Evolutionary conservation across 2,329 filamentous ascomycete genomes (phyloP), one percentile per base, ranked within the genome.

Genomic region (Colletotrichum siamense): DNA sequence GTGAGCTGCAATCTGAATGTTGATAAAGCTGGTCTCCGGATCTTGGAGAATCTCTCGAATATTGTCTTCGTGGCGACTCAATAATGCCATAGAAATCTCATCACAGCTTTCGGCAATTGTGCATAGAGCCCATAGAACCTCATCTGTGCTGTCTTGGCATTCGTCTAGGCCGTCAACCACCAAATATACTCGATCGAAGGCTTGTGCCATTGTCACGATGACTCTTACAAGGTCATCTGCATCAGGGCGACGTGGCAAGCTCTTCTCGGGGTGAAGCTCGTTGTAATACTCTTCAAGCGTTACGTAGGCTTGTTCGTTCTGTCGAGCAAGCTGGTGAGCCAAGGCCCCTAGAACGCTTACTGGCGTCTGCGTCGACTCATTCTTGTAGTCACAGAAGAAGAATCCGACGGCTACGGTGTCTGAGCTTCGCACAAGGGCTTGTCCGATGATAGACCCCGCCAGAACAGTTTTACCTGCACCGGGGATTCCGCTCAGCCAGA

Each of bases 311-410:
- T 34, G 15, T 18, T 66, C 67, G 3, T 65, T 75, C 16, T 75
- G 72, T 1, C 13, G 22, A 1, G 72, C 72, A 16, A 75, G 32
- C 36, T 75, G 67, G 3, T 65, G 59, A 1, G 26, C 59, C 4
- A 75, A 26, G 2, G 59, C 34, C 3, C 67, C 67, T 1, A 75
- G 26, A 15, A 75, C 15, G 9, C 1, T 52, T 1, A 18, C 52
- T 3, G 16, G 16, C 2, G 1, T 34, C 2, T 66, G 67, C 3
- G 59, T 75, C 2, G 0, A 3, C 1, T 12, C 6, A 1, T 71
- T 22, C 32, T 66, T 75, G 67, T 75, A 75, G 5, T 75, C 72
- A 34, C 72, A 75, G 10, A 75, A 75, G 16, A 75, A 75, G n/a
- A 75, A 75, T 1, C 24, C 72, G 2, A 8, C 4, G 1, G 72